phyloP scores from a whole-genome alignment of 2,329 filamentous ascomycete species.

The Colletotrichum costaricense region DNA sequence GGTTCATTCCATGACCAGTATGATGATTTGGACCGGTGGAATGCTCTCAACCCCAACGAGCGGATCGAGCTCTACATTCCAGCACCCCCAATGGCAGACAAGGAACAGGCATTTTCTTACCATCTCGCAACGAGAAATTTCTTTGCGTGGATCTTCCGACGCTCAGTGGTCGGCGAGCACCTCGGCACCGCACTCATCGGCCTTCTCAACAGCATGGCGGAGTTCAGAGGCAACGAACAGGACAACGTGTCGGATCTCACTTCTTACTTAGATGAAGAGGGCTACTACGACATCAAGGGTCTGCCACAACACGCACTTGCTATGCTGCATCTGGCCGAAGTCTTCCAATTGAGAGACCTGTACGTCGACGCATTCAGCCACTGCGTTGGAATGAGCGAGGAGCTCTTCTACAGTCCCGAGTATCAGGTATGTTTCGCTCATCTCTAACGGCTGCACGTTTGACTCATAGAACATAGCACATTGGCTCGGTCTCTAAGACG shows the following conservation, averaged over 20 bases:
- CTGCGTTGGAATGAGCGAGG: slow-evolving; percentile 81
- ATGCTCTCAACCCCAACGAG: slow-evolving; percentile 43
- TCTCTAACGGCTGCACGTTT: neutral
- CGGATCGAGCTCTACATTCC: slow-evolving; percentile 76
- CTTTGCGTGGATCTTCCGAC: slow-evolving; percentile 76
- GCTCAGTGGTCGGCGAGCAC: slow-evolving; percentile 74
- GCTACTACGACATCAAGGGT: slow-evolving; percentile 75
- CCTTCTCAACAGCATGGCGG: slow-evolving; percentile 73
- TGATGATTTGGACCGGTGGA: slow-evolving; percentile 47
- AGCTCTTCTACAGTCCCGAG: slow-evolving; percentile 66
- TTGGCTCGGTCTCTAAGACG: slow-evolving; percentile 68
- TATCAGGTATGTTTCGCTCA: slow-evolving; percentile 63
- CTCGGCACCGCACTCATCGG: slow-evolving; percentile 73
- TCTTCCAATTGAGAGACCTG: slow-evolving; percentile 70
- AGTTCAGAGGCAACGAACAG: slow-evolving; percentile 65
- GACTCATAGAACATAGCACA: slow-evolving; percentile 51
- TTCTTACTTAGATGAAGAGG: slow-evolving; percentile 74
- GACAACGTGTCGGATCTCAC: slow-evolving; percentile 72
- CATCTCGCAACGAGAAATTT: slow-evolving; percentile 80
- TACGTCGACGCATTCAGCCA: slow-evolving; percentile 82
- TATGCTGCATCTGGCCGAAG: slow-evolving; percentile 75
- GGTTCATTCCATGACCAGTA: slow-evolving; percentile 21
- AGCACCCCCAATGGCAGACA: slow-evolving; percentile 64
- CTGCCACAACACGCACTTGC: slow-evolving; percentile 77
- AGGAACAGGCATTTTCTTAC: slow-evolving; percentile 68